Evolutionary conservation across 2,329 filamentous ascomycete genomes (phyloP).

Genomic region (Fusarium sp.): DNA sequence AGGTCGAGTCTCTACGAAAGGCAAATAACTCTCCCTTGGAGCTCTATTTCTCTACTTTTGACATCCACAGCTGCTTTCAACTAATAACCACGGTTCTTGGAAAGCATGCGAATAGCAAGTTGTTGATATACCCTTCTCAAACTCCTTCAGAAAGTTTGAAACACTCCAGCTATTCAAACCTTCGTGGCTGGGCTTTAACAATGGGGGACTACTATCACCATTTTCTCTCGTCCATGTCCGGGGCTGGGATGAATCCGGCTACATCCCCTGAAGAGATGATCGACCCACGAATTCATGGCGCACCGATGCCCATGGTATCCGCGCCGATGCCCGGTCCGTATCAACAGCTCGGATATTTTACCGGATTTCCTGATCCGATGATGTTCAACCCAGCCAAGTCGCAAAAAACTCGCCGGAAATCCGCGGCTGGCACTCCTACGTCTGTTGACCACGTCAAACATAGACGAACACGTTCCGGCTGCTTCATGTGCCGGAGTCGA

Average conservation of each 20-base stretch:
- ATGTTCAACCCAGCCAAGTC: slow-evolving; percentile 64
- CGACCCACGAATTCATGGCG: slow-evolving; percentile 55
- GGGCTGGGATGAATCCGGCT: slow-evolving; percentile 57
- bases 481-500: slow-evolving; percentile 89
- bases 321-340: slow-evolving; percentile 60
- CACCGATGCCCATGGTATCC: slow-evolving; percentile 49
- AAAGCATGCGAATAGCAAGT: slow-evolving; percentile 45
- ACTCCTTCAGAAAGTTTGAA: slow-evolving; percentile 25
- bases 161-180: slow-evolving; percentile 14
- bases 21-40: slow-evolving; percentile 14
- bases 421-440: slow-evolving; percentile 57
- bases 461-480: slow-evolving; percentile 92
- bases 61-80: slow-evolving; percentile 12
- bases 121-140: slow-evolving; percentile 17
- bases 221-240: slow-evolving; percentile 68
- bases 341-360: slow-evolving; percentile 64
- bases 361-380: slow-evolving; percentile 65
- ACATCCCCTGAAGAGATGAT: slow-evolving; percentile 59
- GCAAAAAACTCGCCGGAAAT: slow-evolving; percentile 67
- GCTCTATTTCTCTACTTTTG: slow-evolving; percentile 14
- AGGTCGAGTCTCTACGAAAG: slow-evolving; percentile 21
- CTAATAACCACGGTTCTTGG: slow-evolving; percentile 24
- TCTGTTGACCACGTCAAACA: slow-evolving; percentile 85
- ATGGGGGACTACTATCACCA: slow-evolving; percentile 73
- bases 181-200: slow-evolving; percentile 21